Percentiles rank a stretch among this genome's conserved stretches.
These are phyloP conservation scores for Gamsiella multidivaricata DNA, from an alignment of 192 early-diverging fungal genomes.

Conservation along the genomic window DNA sequence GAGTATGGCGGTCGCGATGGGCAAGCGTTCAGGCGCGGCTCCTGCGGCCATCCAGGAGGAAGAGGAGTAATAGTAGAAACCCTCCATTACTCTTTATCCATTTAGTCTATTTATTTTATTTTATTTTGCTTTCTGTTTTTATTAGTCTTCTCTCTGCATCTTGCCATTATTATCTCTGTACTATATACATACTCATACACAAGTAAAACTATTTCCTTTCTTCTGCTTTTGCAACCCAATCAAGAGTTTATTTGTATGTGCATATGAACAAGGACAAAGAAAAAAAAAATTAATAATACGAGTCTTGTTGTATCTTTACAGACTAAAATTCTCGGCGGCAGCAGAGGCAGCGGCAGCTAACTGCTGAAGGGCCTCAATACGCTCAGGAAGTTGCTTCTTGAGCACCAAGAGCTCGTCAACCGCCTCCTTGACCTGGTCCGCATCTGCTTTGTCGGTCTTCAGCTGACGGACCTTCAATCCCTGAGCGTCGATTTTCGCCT, in stretches of 20 bases:
- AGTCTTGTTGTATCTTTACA: not conserved
- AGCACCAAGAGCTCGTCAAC: constrained; percentile 40
- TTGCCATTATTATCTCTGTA: not conserved
- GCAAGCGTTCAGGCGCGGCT: constrained; percentile 31
- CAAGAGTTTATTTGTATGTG: not conserved
- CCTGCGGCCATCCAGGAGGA: constrained; percentile 54
- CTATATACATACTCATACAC: not conserved
- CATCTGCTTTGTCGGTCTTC: constrained; percentile 43
- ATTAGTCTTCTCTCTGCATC: not conserved
- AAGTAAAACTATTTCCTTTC: not conserved
- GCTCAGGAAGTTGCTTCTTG: constrained; percentile 43
- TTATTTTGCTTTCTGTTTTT: not conserved
- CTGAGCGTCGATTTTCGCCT: constrained; percentile 42
- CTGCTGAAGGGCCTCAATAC: constrained; percentile 38
- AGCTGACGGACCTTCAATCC: constrained; percentile 41
- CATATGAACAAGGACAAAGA: not conserved
- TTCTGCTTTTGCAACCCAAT: not conserved
- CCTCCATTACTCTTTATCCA: constrained; percentile 7
- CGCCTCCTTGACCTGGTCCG: constrained; percentile 29
- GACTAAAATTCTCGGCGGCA: constrained; percentile 26
- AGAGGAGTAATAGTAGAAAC: constrained; percentile 36
- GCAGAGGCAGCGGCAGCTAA: constrained; percentile 35
- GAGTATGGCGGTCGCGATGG: constrained; percentile 49
- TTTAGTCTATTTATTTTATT: not conserved
- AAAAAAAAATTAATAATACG: constrained; percentile 9